These are phyloP conservation scores for Phtheirospermum japonicum DNA, from an alignment of 257 asterid species.

Conservation along the genomic window DNA sequence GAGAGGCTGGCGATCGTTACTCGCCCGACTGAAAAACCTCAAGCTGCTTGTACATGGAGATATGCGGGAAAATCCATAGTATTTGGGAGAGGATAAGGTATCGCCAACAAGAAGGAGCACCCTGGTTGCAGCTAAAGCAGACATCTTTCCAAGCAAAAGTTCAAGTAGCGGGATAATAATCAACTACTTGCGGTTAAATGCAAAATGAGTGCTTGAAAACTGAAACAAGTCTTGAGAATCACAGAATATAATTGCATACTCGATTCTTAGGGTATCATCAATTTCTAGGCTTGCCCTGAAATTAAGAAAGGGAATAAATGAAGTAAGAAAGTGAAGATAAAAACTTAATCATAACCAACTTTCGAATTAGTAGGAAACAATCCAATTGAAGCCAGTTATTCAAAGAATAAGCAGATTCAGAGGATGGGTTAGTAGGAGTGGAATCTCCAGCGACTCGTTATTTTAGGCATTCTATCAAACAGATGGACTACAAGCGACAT, in stretches of 20 bases:
- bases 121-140: constrained; percentile 46
- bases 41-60: constrained; percentile 41
- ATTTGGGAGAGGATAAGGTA: constrained; percentile 43
- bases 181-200: constrained; percentile 25
- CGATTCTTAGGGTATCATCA: constrained; percentile 16
- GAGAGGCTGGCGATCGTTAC: constrained; percentile 49
- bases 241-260: constrained; percentile 7
- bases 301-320: constrained; percentile 7
- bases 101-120: constrained; percentile 47
- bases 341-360: not conserved
- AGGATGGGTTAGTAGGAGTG: not conserved
- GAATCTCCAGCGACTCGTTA: constrained; percentile 6
- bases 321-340: not conserved
- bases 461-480: constrained; percentile 46
- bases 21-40: constrained; percentile 33
- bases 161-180: constrained; percentile 14
- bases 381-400: constrained; percentile 3
- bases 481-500: constrained; percentile 27
- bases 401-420: too few species aligned
- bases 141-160: constrained; percentile 33
- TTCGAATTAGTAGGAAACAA: not conserved
- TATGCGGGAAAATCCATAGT: constrained; percentile 37
- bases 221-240: constrained; percentile 12
- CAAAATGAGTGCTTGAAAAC: not conserved
- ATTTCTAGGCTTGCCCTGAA: constrained; percentile 27